Evolutionary conservation across 345 rosid genomes (phyloP).

Genomic region (Punica granatum): DNA sequence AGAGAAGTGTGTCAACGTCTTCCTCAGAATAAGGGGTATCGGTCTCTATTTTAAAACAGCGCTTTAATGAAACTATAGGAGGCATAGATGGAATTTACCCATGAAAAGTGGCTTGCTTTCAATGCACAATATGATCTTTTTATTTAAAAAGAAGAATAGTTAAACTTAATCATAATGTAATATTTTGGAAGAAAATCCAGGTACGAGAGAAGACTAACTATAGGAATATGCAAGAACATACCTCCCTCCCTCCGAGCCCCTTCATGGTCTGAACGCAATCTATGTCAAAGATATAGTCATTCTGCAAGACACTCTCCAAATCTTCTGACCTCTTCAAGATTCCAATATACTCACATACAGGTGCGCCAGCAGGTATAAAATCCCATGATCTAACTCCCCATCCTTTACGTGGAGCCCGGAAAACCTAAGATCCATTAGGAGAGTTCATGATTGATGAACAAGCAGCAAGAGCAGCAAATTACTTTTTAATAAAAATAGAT

Average conservation of each 20-base stretch:
- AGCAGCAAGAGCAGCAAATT: background rate
- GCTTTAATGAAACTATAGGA: too few species aligned
- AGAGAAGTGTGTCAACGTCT: too few species aligned
- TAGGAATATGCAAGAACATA: conserved; percentile 10
- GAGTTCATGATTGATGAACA: background rate
- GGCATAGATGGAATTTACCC: too few species aligned
- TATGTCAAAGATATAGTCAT: conserved; percentile 77
- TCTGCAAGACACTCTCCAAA: conserved; percentile 50
- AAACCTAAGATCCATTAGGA: conserved; percentile 46
- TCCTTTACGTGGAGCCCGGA: conserved; percentile 76
- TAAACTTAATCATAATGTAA: too few species aligned
- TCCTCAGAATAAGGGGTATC: too few species aligned
- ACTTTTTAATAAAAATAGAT: too few species aligned
- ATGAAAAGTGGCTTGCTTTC: too few species aligned
- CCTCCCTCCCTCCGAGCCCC: conserved; percentile 87
- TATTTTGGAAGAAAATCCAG: too few species aligned
- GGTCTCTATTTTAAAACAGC: too few species aligned
- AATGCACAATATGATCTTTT: too few species aligned
- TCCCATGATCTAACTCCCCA: conserved; percentile 99
- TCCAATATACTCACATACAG: conserved; percentile 87
- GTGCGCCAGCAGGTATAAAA: conserved; percentile 85
- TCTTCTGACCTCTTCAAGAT: conserved; percentile 64
- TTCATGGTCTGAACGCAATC: conserved; percentile 95
- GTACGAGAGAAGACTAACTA: too few species aligned
- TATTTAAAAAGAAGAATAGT: too few species aligned